A percentile compares a stretch with the other conserved stretches of the same genome.
These are phyloP conservation scores for Sisymbrium altissimum DNA, from an alignment of 345 rosid species.

Conservation along the genomic window DNA sequence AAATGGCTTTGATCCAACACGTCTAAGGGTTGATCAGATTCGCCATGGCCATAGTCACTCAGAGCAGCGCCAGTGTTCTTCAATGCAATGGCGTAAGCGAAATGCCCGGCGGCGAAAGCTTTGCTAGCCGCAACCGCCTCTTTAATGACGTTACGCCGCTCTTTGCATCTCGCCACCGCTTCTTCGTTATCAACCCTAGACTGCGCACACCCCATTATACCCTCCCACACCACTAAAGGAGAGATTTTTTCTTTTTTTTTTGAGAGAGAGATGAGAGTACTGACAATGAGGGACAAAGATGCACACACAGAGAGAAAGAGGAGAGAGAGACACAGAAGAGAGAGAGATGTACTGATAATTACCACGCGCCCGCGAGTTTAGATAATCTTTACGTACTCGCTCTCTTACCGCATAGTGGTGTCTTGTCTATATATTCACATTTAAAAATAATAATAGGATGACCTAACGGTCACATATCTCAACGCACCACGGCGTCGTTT, in stretches of 20 bases:
- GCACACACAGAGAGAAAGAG: background rate
- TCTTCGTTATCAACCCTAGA: slow-evolving; percentile 88
- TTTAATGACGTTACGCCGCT: slow-evolving; percentile 69
- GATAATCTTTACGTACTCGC: slow-evolving; percentile 33
- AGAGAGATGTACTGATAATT: background rate
- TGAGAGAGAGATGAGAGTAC: slow-evolving; percentile 10
- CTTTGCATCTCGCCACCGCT: slow-evolving; percentile 79
- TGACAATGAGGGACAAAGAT: slow-evolving; percentile 23
- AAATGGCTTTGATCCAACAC: slow-evolving; percentile 27
- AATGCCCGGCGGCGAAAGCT: slow-evolving; percentile 78
- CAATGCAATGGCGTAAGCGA: slow-evolving; percentile 64
- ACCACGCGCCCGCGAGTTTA: slow-evolving; percentile 30
- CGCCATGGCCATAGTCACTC: slow-evolving; percentile 87
- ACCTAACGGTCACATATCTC: slow-evolving; percentile 76
- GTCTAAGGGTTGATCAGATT: slow-evolving; percentile 41
- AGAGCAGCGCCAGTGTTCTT: slow-evolving; percentile 91
- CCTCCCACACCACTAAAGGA: background rate
- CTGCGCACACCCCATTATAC: slow-evolving; percentile 80
- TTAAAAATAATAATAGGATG: background rate
- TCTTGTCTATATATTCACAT: slow-evolving; percentile 9
- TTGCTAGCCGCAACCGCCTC: slow-evolving; percentile 82
- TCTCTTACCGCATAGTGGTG: slow-evolving; percentile 18
- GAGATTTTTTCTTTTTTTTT: background rate
- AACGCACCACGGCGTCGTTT: slow-evolving; percentile 51
- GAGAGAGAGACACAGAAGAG: background rate